A percentile compares a stretch with the other conserved stretches of the same genome.
Evolutionary conservation across 176 grass and related monocot genomes (phyloP).

Genomic region (Saccharum officinarum): DNA sequence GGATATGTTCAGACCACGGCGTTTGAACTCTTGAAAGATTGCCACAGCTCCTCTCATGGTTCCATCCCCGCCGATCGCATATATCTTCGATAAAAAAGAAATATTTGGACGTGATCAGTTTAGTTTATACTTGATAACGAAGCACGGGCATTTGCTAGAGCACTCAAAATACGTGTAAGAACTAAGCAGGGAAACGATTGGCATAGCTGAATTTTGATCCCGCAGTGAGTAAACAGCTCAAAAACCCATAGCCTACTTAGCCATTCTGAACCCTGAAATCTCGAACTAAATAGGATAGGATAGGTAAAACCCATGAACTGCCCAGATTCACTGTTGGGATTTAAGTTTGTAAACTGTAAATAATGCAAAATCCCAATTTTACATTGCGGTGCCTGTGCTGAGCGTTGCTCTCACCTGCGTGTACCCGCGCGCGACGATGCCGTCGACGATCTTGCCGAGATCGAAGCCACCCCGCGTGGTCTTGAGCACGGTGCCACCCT

Average conservation of each 20-base stretch:
- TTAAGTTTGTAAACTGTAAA: background rate
- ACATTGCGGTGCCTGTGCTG: background rate
- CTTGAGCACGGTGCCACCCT: conserved; percentile 73
- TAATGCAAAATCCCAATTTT: background rate
- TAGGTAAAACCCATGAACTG: no score
- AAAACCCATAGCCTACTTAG: background rate
- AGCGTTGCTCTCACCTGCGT: conserved; percentile 54
- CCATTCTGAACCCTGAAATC: background rate
- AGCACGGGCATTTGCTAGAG: background rate
- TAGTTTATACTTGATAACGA: background rate
- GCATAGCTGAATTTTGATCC: background rate
- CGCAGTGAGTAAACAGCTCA: background rate
- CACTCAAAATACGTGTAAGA: background rate
- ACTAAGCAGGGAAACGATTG: background rate
- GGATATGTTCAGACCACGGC: conserved; percentile 67
- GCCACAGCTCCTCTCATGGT: conserved; percentile 86
- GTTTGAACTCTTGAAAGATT: conserved; percentile 67
- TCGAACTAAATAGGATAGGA: background rate
- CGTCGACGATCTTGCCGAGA: conserved; percentile 76
- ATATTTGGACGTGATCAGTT: background rate
- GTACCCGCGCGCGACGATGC: conserved; percentile 68
- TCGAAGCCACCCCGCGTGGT: conserved; percentile 86
- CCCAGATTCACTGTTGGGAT: background rate
- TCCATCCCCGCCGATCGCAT: conserved; percentile 78
- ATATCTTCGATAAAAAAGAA: conserved; percentile 44